phyloP scores from a whole-genome alignment of 202 grass and related monocot species.

The Brachypodium distachyon region DNA sequence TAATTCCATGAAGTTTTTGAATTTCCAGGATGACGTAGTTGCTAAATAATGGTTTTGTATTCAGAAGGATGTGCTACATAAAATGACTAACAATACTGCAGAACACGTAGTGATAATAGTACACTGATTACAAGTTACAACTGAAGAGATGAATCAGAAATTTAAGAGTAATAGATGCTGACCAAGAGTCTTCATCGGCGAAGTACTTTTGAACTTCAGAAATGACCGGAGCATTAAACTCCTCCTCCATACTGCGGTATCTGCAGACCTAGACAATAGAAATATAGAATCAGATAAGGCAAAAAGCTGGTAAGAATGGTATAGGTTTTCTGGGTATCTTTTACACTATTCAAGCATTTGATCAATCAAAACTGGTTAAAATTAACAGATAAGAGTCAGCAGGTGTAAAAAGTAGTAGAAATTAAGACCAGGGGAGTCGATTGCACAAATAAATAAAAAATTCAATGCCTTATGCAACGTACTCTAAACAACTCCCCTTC shows the following conservation, averaged over 20 bases:
- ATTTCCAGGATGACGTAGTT: not conserved
- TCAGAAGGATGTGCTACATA: not conserved
- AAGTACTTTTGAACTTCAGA: conserved; percentile 81
- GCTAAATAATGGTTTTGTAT: not conserved
- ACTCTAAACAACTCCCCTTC: not conserved
- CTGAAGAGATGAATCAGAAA: not conserved
- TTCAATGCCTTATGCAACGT: not conserved
- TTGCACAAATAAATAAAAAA: not conserved
- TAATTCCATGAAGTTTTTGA: not conserved
- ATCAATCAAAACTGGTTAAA: not conserved
- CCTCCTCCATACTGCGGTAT: conserved; percentile 59
- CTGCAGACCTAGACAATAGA: conserved; percentile 61
- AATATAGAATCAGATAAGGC: too few relatives aligned
- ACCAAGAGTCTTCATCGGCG: conserved; percentile 86
- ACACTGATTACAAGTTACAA: too few relatives aligned
- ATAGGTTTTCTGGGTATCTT: not conserved
- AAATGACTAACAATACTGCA: not conserved
- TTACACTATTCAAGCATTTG: not conserved
- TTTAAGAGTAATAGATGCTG: conserved; percentile 19
- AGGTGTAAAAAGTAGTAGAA: not conserved
- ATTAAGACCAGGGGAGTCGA: not conserved
- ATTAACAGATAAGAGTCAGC: not conserved
- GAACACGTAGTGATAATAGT: not conserved
- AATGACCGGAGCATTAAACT: conserved; percentile 49
- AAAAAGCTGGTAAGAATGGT: not conserved